Evolutionary conservation across 2,329 filamentous ascomycete species (phyloP), one percentile per base, ranked within the genome.

Genomic region (Metarhizium robertsii): DNA sequence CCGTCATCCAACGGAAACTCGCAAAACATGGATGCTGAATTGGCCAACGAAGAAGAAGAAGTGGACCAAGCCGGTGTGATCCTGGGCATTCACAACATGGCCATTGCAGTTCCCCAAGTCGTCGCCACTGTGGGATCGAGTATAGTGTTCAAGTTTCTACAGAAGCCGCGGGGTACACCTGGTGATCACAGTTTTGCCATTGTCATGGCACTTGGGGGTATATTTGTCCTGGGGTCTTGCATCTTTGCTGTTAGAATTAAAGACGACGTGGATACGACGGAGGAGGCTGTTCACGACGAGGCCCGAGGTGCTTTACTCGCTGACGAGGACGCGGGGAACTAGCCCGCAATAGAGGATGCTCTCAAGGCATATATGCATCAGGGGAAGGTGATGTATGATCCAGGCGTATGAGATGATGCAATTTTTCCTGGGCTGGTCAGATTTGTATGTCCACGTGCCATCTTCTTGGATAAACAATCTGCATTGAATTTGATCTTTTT

Each of bases 1-100:
- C 36, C 45, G 20, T 54, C 55, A 5, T 49, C 61, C 38, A 52
- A 46, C 20, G 10, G 53, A 43, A 25, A 29, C 51, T 52, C 36
- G 32, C 48, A 40, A 40, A 62, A 65, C 16, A 50, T 65, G 11
- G 59, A 70, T 32, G 60, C 66, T 18, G 55, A 56, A 46, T 42
- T 36, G 11, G 18, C 46, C 4, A 80, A 50, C 78, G 36, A 79
- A n/a, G 78, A 79, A 2, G 77, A 82, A 30, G 78, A 82, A 43
- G 76, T 82, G 2, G 88, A 92, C 64, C 87, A 94, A 67, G 90
- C 91, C 4, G 91, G 92, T 46, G 88, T 96, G 45, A 90, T 97
- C 48, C 79, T 97, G 2, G 92, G 92, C 8, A 91, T 97, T 54
- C 92, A 97, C 75, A 97, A 97, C 69, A 92, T 97, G 73, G 87